These are phyloP conservation scores for Pisolithus sp. DNA, from an alignment of 768 basidiomycete species.

Conservation along the genomic window DNA sequence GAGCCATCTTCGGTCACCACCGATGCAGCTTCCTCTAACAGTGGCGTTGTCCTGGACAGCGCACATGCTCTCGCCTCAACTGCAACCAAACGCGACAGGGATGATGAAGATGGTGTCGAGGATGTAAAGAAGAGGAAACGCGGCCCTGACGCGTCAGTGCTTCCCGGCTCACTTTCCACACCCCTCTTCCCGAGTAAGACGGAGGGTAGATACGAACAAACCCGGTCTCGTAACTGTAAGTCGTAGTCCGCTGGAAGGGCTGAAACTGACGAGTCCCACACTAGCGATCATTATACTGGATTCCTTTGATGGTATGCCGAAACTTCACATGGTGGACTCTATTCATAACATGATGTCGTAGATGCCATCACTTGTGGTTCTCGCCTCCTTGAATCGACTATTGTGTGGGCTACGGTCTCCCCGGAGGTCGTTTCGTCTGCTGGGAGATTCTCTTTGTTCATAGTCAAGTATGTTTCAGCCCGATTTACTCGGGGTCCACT, in stretches of 20 bases:
- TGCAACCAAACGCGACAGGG: slow-evolving; percentile 10
- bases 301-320: slow-evolving; percentile 13
- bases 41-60: slow-evolving; percentile 4
- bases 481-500: neutral
- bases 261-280: slow-evolving; percentile 1
- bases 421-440: neutral
- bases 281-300: slow-evolving; percentile 17
- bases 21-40: slow-evolving; percentile 10
- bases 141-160: neutral
- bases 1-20: slow-evolving; percentile 18
- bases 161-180: neutral
- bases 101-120: neutral
- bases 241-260: neutral
- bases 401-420: neutral
- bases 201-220: slow-evolving; percentile 12
- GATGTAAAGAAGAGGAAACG: neutral
- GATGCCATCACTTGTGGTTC: slow-evolving; percentile 14
- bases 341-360: slow-evolving; percentile 5
- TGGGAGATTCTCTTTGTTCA: slow-evolving; percentile 12
- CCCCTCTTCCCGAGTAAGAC: neutral
- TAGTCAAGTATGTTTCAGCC: slow-evolving; percentile 14
- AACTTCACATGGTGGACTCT: neutral
- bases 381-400: slow-evolving; percentile 15
- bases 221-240: slow-evolving; percentile 19
- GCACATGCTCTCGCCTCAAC: slow-evolving; percentile 9